Evolutionary conservation across 2,329 filamentous ascomycete genomes (phyloP).

Genomic region (Huntiella decipiens): DNA sequence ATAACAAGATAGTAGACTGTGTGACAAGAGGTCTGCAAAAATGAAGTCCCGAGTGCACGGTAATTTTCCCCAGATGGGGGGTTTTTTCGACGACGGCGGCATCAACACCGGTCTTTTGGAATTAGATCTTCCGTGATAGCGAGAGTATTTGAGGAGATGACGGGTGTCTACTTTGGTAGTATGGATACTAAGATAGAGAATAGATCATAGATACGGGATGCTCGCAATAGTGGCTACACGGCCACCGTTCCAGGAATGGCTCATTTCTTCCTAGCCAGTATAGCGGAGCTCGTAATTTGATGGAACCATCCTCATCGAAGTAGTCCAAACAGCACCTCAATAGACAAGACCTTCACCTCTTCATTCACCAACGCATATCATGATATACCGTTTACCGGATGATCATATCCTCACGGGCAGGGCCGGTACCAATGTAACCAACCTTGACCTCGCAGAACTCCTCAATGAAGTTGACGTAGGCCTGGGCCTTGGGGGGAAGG

Average conservation of each 20-base stretch:
- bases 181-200: too few relatives aligned
- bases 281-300: background rate
- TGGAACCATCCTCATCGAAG: background rate
- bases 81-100: too few relatives aligned
- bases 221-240: conserved; percentile 4
- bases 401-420: conserved; percentile 46
- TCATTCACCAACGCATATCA: background rate
- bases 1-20: too few relatives aligned
- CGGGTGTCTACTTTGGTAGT: too few relatives aligned
- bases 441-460: conserved; percentile 40
- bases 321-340: background rate
- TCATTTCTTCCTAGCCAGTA: conserved; percentile 10
- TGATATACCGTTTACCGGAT: conserved; percentile 13
- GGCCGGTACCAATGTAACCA: conserved; percentile 45
- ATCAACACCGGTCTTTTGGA: too few relatives aligned
- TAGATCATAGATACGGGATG: too few relatives aligned
- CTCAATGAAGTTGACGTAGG: conserved; percentile 51
- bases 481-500: conserved; percentile 42
- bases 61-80: too few relatives aligned
- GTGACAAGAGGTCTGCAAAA: too few relatives aligned
- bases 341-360: background rate
- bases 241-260: conserved; percentile 12
- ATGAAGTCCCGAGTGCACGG: too few relatives aligned
- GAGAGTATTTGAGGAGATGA: too few relatives aligned
- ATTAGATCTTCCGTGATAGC: too few relatives aligned